Conservation (phyloP, 495 filamentous ascomycete genomes). For the Aspergillus conjunctus region DNA sequence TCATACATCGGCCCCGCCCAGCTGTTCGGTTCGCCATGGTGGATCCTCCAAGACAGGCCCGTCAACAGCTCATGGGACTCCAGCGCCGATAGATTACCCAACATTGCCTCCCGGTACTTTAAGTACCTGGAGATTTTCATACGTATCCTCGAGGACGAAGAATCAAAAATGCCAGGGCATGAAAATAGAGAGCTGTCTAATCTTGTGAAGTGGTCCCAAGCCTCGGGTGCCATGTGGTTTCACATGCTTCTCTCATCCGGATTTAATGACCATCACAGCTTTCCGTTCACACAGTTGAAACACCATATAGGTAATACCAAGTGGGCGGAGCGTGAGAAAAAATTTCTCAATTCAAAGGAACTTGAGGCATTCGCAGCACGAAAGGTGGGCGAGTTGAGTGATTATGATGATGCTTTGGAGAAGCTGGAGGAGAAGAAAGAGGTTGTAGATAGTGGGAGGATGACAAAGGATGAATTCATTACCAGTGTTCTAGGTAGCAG, state of each 20-base stretch:
- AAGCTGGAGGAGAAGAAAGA: constrained; percentile 29
- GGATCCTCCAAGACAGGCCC: constrained; percentile 35
- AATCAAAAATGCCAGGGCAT: constrained; percentile 30
- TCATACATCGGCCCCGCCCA: constrained; percentile 40
- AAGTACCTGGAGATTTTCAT: constrained; percentile 35
- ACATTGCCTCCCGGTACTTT: constrained; percentile 31
- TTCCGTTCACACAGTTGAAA: constrained; percentile 36
- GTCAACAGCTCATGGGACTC: constrained; percentile 34
- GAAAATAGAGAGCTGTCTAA: constrained; percentile 34
- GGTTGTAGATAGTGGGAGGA: constrained; percentile 29
- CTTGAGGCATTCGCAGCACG: constrained; percentile 23
- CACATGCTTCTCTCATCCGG: constrained; percentile 37
- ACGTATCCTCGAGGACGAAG: constrained; percentile 39
- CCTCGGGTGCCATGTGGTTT: constrained; percentile 39
- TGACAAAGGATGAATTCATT: constrained; percentile 36
- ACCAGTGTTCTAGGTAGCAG: not conserved
- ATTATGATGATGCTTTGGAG: constrained; percentile 36
- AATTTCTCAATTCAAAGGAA: constrained; percentile 24
- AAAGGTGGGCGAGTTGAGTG: constrained; percentile 28
- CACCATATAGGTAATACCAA: constrained; percentile 29
- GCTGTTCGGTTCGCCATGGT: constrained; percentile 41
- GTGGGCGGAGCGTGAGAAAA: constrained; percentile 29
- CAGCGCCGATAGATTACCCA: constrained; percentile 24
- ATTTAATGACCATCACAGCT: constrained; percentile 33
- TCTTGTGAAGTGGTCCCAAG: constrained; percentile 34